phyloP scores from a whole-genome alignment of 2,329 filamentous ascomycete species.

The Penicillium sp. region DNA sequence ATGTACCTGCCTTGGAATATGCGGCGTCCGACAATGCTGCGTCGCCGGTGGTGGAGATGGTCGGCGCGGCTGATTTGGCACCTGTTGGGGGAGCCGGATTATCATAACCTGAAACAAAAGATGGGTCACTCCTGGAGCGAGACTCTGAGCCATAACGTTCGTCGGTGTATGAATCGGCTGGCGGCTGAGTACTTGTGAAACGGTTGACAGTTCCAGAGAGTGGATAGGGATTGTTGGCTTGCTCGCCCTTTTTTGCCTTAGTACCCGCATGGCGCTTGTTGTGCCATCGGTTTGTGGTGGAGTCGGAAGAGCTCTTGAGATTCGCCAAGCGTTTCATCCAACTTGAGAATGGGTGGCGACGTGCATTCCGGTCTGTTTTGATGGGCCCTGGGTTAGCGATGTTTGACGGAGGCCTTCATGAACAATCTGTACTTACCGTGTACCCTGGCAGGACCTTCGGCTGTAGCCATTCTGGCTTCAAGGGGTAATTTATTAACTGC shows the following conservation, averaged over 20 bases:
- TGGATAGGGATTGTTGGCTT: constrained; percentile 88
- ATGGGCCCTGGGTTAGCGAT: constrained; percentile 11
- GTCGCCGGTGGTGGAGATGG: constrained; percentile 78
- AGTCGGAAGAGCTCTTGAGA: constrained; percentile 70
- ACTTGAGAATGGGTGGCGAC: constrained; percentile 80
- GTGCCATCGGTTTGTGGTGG: constrained; percentile 37
- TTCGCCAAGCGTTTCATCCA: constrained; percentile 93
- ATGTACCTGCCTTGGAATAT: constrained; percentile 77
- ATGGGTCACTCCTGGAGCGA: constrained; percentile 56
- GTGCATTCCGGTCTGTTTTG: constrained; percentile 63
- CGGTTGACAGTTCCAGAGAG: constrained; percentile 63
- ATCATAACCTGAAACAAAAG: constrained; percentile 60
- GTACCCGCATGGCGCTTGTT: constrained; percentile 36
- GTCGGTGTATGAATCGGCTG: constrained; percentile 50
- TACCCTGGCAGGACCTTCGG: constrained; percentile 39
- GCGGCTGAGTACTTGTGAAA: constrained; percentile 42
- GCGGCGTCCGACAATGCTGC: constrained; percentile 69
- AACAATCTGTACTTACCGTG: constrained; percentile 41
- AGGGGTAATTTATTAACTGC: constrained; percentile 1
- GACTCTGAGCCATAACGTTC: constrained; percentile 51
- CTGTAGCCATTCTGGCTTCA: constrained; percentile 30
- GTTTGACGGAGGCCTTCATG: constrained; percentile 8
- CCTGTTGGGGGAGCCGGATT: constrained; percentile 58
- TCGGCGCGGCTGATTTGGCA: constrained; percentile 71
- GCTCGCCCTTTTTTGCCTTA: constrained; percentile 58